Evolutionary conservation across 768 basidiomycete genomes (phyloP).

Genomic region (Lactarius hatsudake): DNA sequence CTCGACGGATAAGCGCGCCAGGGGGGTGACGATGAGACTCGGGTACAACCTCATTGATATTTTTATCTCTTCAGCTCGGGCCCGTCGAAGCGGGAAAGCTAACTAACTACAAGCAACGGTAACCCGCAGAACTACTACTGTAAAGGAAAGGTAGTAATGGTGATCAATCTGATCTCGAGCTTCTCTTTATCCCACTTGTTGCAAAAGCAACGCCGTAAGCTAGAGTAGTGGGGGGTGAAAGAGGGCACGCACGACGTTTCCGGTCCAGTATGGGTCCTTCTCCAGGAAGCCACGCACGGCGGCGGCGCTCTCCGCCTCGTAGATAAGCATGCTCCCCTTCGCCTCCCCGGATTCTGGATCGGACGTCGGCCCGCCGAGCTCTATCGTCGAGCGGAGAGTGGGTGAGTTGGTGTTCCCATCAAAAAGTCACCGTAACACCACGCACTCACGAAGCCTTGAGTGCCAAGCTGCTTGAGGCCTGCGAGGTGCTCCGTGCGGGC

Average conservation of each 20-base stretch:
- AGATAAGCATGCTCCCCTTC: slow-evolving; percentile 57
- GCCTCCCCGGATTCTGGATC: slow-evolving; percentile 41
- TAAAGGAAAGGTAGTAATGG: not conserved
- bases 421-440: too few relatives aligned
- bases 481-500: not conserved
- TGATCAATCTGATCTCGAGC: slow-evolving; percentile 38
- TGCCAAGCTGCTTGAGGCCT: not conserved
- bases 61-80: too few relatives aligned
- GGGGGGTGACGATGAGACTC: too few relatives aligned
- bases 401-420: slow-evolving; percentile 19
- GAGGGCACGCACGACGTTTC: slow-evolving; percentile 37
- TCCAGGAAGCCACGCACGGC: slow-evolving; percentile 41
- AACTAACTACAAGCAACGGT: not conserved
- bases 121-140: not conserved
- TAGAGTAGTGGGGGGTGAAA: too few relatives aligned
- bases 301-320: slow-evolving; percentile 52
- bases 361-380: not conserved
- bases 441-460: slow-evolving; percentile 28
- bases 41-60: too few relatives aligned
- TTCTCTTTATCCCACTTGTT: slow-evolving; percentile 58
- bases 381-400: slow-evolving; percentile 26
- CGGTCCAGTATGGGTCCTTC: slow-evolving; percentile 43
- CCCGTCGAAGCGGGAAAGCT: too few relatives aligned
- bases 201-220: not conserved
- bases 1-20: too few relatives aligned